Conservation (phyloP, 169 alveolate genomes). For the Eimeria zaria region DNA sequence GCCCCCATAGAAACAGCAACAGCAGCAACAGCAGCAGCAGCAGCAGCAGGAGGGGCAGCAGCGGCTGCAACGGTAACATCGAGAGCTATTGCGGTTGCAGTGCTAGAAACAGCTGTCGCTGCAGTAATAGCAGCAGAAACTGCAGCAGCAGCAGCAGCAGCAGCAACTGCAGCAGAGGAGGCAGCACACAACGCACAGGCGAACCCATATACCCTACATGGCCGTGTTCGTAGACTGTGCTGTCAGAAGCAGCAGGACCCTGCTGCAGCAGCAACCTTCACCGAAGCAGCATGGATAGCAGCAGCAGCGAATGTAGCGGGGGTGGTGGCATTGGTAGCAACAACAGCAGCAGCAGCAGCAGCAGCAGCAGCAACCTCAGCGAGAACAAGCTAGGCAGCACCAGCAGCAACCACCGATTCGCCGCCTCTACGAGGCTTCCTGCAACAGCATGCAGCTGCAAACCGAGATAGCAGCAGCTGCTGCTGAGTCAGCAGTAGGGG, state of each 20-base stretch:
- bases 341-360: conserved; percentile 35
- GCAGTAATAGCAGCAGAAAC: neutral
- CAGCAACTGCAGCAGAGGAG: neutral
- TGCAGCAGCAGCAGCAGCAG: conserved; percentile 20
- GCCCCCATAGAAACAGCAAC: neutral
- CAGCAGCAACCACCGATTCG: neutral
- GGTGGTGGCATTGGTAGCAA: conserved; percentile 49
- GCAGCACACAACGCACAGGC: neutral
- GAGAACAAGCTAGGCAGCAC: neutral
- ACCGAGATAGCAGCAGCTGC: neutral
- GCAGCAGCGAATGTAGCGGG: neutral
- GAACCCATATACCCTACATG: neutral
- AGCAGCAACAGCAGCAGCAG: conserved; percentile 28
- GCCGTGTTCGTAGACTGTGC: neutral
- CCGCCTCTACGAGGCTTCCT: neutral
- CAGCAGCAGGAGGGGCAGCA: conserved; percentile 14
- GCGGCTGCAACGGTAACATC: neutral
- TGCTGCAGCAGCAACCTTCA: conserved; percentile 32
- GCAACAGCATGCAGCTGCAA: neutral
- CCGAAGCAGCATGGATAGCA: conserved; percentile 48
- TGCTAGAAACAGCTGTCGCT: neutral
- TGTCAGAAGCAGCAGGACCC: neutral
- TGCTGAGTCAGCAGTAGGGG: conserved; percentile 23
- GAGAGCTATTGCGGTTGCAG: neutral
- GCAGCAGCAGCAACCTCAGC: conserved; percentile 16